Base-by-base conservation (phyloP, 23 red algal genomes). In the Chondrus crispus region DNA sequence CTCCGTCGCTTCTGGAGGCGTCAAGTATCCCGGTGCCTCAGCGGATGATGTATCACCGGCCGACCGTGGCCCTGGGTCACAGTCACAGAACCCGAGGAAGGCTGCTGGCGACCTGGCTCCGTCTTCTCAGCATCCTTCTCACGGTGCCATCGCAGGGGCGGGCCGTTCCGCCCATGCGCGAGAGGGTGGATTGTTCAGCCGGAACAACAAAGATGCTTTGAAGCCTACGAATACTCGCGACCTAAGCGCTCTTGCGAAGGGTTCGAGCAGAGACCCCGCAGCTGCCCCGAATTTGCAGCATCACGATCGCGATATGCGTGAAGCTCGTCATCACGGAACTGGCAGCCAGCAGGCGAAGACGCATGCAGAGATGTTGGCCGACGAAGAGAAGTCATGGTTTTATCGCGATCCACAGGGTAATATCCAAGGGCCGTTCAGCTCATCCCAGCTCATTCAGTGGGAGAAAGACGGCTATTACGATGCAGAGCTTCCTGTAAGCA, bases 391-490 rank as follows among this genome's bases (percentile, higher is more conserved):
- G 28, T 49, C 84, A 33, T 95, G 93, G 93, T 89, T 74, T 49
- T 95, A 95, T 46, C 68, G 75, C 12, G 93, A 95, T 50, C 93
- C 93, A 2, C 93, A 95, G 50, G 81, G 79, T 45, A 63, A 85
- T 26, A 86, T 48, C 18, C 93, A 95, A 62, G 93, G 93, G 42
- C 93, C 93, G 37, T 95, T 95, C 55, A 71, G 74, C n/a, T 85
- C 70, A 24, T 41, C 62, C 2, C 93, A 95, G 62, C 74, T 95
- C 22, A 71, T 95, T 44, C 81, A 95, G 43, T 95, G 93, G 93
- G 81, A 91, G 19, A 81, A 81, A 28, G 93, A 62, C 22, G 93
- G 93, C 19, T 95, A 95, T 50, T 95, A 95, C 70, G 69, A 91
- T 88, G 85, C 68, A 43, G 93, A 95, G 50, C 85, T 95, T 42